phyloP scores from a whole-genome alignment of 2,329 filamentous ascomycete species.

The Fusarium sp. region DNA sequence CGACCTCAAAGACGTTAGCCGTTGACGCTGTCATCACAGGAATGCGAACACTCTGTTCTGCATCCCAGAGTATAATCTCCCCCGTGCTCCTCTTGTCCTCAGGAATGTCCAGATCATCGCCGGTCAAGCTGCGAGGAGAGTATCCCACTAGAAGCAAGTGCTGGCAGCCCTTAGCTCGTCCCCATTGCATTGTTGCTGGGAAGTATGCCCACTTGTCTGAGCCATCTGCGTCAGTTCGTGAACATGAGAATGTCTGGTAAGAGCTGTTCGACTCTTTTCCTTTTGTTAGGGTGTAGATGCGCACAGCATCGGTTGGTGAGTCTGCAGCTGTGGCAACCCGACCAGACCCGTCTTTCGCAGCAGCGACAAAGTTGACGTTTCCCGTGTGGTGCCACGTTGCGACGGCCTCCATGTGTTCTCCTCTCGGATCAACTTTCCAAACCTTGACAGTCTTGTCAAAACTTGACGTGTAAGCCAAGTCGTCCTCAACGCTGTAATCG shows the following conservation, averaged over 20 bases:
- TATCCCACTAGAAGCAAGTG: conserved; percentile 72
- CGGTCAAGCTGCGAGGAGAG: conserved; percentile 67
- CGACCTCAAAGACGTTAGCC: conserved; percentile 73
- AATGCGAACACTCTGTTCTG: conserved; percentile 57
- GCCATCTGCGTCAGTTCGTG: conserved; percentile 50
- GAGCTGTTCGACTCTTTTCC: conserved; percentile 53
- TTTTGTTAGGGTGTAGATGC: conserved; percentile 64
- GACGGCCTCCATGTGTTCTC: conserved; percentile 56
- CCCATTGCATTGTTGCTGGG: conserved; percentile 74
- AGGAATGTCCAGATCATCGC: conserved; percentile 69
- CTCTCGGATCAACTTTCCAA: conserved; percentile 61
- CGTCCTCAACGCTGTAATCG: conserved; percentile 62
- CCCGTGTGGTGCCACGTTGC: conserved; percentile 68
- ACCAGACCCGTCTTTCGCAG: conserved; percentile 61
- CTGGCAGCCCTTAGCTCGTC: conserved; percentile 56
- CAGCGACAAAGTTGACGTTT: conserved; percentile 72
- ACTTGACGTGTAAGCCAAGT: conserved; percentile 68
- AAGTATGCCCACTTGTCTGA: conserved; percentile 71
- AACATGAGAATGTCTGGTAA: conserved; percentile 58
- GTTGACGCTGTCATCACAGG: conserved; percentile 64
- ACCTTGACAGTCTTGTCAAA: conserved; percentile 73
- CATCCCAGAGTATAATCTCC: conserved; percentile 72
- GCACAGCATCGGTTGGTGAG: conserved; percentile 64
- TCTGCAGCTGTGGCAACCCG: conserved; percentile 72
- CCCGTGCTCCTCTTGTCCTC: conserved; percentile 68